Percentiles rank a stretch among this genome's conserved stretches.
These are phyloP conservation scores for Saccharomyces hybrid DNA, from an alignment of 1,139 yeast species.

Conservation along the genomic window DNA sequence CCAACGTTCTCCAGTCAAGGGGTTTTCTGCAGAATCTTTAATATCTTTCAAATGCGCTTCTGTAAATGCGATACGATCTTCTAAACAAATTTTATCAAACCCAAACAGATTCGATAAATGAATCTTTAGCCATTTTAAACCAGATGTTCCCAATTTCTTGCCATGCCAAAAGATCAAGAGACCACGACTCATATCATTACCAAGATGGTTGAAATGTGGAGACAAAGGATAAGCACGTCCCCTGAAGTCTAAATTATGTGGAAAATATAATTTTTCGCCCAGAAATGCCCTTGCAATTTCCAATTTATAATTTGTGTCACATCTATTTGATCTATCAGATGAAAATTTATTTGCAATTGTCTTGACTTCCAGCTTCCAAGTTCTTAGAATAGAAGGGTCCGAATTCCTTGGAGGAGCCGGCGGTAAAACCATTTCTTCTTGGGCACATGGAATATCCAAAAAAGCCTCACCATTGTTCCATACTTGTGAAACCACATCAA, in stretches of 20 bases:
- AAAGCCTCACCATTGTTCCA: slow-evolving; percentile 85
- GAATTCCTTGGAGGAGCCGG: slow-evolving; percentile 55
- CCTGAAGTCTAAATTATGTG: slow-evolving; percentile 89
- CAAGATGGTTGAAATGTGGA: slow-evolving; percentile 73
- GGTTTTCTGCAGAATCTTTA: slow-evolving; percentile 61
- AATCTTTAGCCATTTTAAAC: slow-evolving; percentile 81
- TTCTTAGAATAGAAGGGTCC: slow-evolving; percentile 65
- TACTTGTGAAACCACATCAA: slow-evolving; percentile 59
- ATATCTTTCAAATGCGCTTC: slow-evolving; percentile 59
- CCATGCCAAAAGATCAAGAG: slow-evolving; percentile 86
- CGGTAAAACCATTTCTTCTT: slow-evolving; percentile 49
- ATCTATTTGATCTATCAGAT: slow-evolving; percentile 72
- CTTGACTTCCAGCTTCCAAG: slow-evolving; percentile 58
- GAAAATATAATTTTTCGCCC: slow-evolving; percentile 86
- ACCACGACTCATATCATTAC: slow-evolving; percentile 86
- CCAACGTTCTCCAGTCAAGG: slow-evolving; percentile 55
- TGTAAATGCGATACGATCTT: slow-evolving; percentile 66
- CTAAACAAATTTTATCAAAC: slow-evolving; percentile 71
- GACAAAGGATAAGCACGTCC: slow-evolving; percentile 95
- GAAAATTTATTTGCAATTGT: slow-evolving; percentile 53
- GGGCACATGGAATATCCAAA: slow-evolving; percentile 68
- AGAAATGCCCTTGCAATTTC: slow-evolving; percentile 91
- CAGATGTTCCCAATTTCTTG: slow-evolving; percentile 61
- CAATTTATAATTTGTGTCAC: slow-evolving; percentile 86
- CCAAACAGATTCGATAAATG: slow-evolving; percentile 88